Conservation (phyloP, 2,329 filamentous ascomycete genomes). For the Colletotrichum lentis region DNA sequence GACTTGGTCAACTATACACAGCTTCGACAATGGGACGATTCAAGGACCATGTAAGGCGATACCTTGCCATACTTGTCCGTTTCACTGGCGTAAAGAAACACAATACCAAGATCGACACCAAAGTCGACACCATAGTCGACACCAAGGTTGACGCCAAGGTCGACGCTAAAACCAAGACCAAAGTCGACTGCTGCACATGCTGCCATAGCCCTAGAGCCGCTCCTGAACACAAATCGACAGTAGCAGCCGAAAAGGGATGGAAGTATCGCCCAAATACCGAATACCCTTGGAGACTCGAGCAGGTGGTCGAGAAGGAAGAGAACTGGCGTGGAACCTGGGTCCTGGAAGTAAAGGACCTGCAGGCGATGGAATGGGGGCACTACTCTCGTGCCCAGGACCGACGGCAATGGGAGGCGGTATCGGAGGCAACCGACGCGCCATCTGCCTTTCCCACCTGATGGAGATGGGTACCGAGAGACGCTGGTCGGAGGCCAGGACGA, state of each 20-base stretch:
- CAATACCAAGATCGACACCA: slow-evolving; percentile 3
- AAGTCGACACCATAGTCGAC: not conserved
- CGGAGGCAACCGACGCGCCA: slow-evolving; percentile 38
- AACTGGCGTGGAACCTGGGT: slow-evolving; percentile 41
- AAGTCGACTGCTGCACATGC: slow-evolving; percentile 6
- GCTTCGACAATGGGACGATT: slow-evolving; percentile 16
- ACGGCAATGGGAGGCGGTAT: slow-evolving; percentile 22
- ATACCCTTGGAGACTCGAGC: slow-evolving; percentile 37
- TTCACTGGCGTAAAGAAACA: slow-evolving; percentile 18
- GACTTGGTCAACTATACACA: not conserved
- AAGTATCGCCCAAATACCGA: slow-evolving; percentile 19
- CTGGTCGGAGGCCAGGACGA: slow-evolving; percentile 39
- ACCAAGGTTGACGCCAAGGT: not conserved
- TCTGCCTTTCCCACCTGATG: slow-evolving; percentile 33
- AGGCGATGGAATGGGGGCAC: slow-evolving; percentile 38
- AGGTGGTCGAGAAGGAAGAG: slow-evolving; percentile 38
- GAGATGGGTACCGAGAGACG: slow-evolving; percentile 5
- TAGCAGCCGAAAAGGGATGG: slow-evolving; percentile 15
- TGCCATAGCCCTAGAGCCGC: not conserved
- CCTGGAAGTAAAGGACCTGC: slow-evolving; percentile 39
- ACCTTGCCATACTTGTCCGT: not conserved
- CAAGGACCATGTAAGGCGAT: slow-evolving; percentile 5
- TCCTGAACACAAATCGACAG: not conserved
- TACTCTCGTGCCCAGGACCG: slow-evolving; percentile 27
- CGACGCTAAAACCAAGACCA: not conserved